Evolutionary conservation across 257 asterid species (phyloP).

Genomic region (Voacanga thouarsii): DNA sequence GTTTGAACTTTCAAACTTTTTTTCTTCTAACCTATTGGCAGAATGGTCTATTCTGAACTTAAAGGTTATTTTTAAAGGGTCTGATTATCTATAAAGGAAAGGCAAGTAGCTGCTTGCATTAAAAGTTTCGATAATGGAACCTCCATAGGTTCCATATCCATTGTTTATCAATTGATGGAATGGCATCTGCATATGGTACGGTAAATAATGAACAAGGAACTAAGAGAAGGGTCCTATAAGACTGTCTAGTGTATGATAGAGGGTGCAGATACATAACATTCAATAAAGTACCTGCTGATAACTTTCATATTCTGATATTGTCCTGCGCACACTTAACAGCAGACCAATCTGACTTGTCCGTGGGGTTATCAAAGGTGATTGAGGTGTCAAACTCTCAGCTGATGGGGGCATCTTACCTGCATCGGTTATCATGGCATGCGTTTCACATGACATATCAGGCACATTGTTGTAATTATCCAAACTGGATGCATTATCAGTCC

Average conservation of each 20-base stretch:
- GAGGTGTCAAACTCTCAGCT: slow-evolving; percentile 81
- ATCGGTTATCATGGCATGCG: slow-evolving; percentile 37
- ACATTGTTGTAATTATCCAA: slow-evolving; percentile 43
- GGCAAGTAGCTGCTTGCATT: background rate
- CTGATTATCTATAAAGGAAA: background rate
- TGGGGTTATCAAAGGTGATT: slow-evolving; percentile 88
- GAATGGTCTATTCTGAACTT: background rate
- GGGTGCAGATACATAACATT: background rate
- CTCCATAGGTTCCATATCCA: background rate
- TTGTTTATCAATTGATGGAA: background rate
- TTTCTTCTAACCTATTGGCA: background rate
- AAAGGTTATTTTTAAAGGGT: background rate
- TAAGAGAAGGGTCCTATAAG: slow-evolving; percentile 8
- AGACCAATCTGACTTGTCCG: slow-evolving; percentile 72
- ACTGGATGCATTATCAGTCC: slow-evolving; percentile 38
- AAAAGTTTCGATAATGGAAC: background rate
- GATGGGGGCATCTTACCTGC: slow-evolving; percentile 54
- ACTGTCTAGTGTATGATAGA: background rate
- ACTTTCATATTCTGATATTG: slow-evolving; percentile 74
- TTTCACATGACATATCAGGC: slow-evolving; percentile 36
- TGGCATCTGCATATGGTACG: background rate
- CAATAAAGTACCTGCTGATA: slow-evolving; percentile 64
- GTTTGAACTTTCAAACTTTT: no score
- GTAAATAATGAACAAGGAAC: slow-evolving; percentile 1
- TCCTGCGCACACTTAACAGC: slow-evolving; percentile 61